phyloP scores from a whole-genome alignment of 2,329 filamentous ascomycete genomes.

The Coniochaeta sp. region DNA sequence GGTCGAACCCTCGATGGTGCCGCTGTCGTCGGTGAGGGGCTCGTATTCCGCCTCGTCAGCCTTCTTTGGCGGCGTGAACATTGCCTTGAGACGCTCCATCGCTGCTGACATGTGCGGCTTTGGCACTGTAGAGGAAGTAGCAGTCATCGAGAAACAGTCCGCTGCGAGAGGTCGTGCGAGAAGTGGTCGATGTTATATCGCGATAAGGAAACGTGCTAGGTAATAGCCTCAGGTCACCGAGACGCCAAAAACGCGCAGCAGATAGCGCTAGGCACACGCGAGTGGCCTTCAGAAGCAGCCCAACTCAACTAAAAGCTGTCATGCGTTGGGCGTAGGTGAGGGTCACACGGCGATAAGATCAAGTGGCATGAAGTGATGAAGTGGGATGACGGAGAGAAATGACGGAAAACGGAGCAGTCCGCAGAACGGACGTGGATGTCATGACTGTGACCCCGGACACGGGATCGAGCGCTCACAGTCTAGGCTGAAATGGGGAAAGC shows the following conservation, averaged over 20 bases:
- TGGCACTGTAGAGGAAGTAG: neutral
- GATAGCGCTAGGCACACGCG: neutral
- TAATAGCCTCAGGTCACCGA: neutral
- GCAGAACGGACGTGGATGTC: neutral
- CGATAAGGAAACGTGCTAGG: neutral
- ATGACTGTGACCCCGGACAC: neutral
- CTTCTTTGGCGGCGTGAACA: conserved; percentile 21
- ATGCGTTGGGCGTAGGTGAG: neutral
- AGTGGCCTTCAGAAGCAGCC: neutral
- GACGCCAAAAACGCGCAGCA: neutral
- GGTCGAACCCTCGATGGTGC: conserved; percentile 17
- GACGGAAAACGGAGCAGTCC: neutral
- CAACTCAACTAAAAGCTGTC: neutral
- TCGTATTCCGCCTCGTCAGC: conserved; percentile 17
- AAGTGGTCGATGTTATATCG: neutral
- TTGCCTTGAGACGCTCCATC: conserved; percentile 31
- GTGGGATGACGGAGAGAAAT: conserved; percentile 1
- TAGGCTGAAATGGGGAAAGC: neutral
- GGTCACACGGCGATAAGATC: conserved; percentile 1
- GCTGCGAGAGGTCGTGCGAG: neutral
- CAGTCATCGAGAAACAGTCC: neutral
- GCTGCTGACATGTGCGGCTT: neutral
- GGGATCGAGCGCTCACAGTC: neutral
- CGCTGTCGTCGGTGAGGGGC: conserved; percentile 19
- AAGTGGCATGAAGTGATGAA: neutral